A percentile compares a stretch with the other conserved stretches of the same genome.
These are phyloP conservation scores for Phytophthora agathidicida DNA, from an alignment of 352 stramenopile genomes.

Conservation along the genomic window DNA sequence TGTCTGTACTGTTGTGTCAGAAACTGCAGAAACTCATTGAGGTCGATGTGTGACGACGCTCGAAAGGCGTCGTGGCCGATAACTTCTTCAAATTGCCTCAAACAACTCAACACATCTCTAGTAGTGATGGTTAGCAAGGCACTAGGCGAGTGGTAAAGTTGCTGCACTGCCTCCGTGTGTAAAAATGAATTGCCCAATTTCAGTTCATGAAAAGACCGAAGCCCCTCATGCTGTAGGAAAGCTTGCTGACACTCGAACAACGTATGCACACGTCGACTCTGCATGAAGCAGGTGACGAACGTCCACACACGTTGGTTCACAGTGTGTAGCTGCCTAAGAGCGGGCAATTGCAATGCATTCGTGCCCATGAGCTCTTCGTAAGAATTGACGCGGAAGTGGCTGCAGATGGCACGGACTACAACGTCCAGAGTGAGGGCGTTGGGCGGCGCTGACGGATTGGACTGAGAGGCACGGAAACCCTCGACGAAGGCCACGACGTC, in stretches of 20 bases:
- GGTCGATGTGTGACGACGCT: slow-evolving; percentile 59
- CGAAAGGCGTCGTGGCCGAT: slow-evolving; percentile 73
- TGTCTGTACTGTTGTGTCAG: slow-evolving; percentile 72
- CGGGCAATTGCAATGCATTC: slow-evolving; percentile 48
- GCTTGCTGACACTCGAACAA: slow-evolving; percentile 74
- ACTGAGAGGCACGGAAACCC: slow-evolving; percentile 53
- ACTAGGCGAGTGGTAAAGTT: slow-evolving; percentile 55
- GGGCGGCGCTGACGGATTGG: slow-evolving; percentile 48
- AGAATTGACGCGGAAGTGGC: slow-evolving; percentile 58
- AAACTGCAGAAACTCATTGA: slow-evolving; percentile 75
- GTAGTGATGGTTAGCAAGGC: slow-evolving; percentile 65
- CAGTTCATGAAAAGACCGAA: slow-evolving; percentile 67
- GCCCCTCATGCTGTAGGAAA: slow-evolving; percentile 71
- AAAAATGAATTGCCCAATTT: slow-evolving; percentile 85
- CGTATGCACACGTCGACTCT: slow-evolving; percentile 75
- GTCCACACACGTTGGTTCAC: slow-evolving; percentile 81
- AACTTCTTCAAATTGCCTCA: slow-evolving; percentile 74
- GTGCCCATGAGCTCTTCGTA: slow-evolving; percentile 64
- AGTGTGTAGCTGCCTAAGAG: slow-evolving; percentile 60
- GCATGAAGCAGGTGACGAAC: slow-evolving; percentile 80
- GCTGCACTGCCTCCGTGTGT: slow-evolving; percentile 79
- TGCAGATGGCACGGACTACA: slow-evolving; percentile 60
- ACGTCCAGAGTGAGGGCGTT: slow-evolving; percentile 61
- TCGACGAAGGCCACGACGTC: slow-evolving; percentile 73
- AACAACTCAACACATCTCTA: slow-evolving; percentile 62